Base-by-base conservation (phyloP, 176 grass and related monocot species). In the Aegilops bicornis region DNA sequence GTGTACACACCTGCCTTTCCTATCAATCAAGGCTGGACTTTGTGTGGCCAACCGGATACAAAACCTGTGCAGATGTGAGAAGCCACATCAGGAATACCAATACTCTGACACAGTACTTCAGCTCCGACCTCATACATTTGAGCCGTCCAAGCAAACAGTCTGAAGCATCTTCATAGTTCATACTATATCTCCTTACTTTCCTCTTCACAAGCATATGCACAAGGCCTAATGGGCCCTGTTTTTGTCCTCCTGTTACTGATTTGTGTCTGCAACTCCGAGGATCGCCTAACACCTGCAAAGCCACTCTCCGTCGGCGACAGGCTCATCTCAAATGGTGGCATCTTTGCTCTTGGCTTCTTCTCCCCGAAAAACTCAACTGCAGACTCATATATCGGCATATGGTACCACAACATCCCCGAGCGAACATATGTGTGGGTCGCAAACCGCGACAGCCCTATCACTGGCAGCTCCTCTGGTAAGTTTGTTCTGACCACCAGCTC, bases 321-420 rank as follows among this genome's bases (percentile, higher is more conserved):
- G 3, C 63, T 93, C 35, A 17, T 90, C 54, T 93, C 86, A 0
- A 8, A 86, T 0, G 82, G 72, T 8, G 37, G 78, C 0, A 20
- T 6, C 19, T 90, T 88, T 45, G 86, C 59, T 35, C 54, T 93
- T 3, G 88, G 88, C 48, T 90, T 86, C 64, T 89, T 86, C 70
- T 79, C 80, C 8, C 76, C 14, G 0, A 25, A 7, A 2, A 86
- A 58, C 2, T 81, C 86, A 1, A 83, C 7, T 19, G 52, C 43
- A 19, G 70, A 15, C 42, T 60, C 70, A 12, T 86, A 93, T 42
- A 2, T 88, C 0, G 89, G 86, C 5, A 76, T 93, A 37, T 86
- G 92, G 88, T 93, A 88, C 86, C 14, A 85, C 43, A 25, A 66
- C 27, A 69, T 88, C 48, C 22, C 81, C 0, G 16, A 64, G 7